Percentiles rank a stretch among this genome's conserved stretches.
Conservation (phyloP, 352 stramenopile species). For the Phytophthora lateralis region DNA sequence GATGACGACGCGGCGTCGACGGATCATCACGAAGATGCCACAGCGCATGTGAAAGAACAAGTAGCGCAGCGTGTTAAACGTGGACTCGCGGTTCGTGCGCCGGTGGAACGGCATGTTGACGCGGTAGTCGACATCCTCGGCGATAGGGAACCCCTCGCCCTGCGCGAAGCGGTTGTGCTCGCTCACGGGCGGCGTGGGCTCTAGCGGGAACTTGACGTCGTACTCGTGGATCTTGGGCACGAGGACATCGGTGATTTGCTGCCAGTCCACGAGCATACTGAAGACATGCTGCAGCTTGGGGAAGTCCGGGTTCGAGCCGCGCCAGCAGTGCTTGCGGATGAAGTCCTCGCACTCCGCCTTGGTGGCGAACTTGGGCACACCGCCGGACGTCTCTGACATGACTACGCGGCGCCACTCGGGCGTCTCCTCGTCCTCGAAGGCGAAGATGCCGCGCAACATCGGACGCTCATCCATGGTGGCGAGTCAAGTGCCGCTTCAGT, state of each 20-base stretch:
- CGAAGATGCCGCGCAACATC: constrained; percentile 84
- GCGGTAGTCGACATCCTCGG: constrained; percentile 72
- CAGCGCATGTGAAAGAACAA: constrained; percentile 99
- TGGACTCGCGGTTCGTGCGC: constrained; percentile 84
- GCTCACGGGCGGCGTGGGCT: constrained; percentile 42
- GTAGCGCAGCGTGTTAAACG: constrained; percentile 96
- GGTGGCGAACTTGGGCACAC: constrained; percentile 88
- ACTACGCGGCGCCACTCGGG: constrained; percentile 79
- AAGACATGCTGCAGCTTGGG: constrained; percentile 92
- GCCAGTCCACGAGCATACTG: constrained; percentile 92
- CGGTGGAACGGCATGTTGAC: constrained; percentile 95
- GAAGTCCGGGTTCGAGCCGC: constrained; percentile 91
- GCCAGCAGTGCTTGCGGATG: constrained; percentile 83
- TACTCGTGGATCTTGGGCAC: constrained; percentile 84
- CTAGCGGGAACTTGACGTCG: constrained; percentile 62
- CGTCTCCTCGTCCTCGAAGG: constrained; percentile 88
- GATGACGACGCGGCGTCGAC: constrained; percentile 93
- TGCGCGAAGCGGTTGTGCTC: constrained; percentile 71
- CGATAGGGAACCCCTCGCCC: constrained; percentile 53
- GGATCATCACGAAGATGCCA: constrained; percentile 99
- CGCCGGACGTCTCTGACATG: constrained; percentile 61
- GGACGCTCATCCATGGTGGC: constrained; percentile 52
- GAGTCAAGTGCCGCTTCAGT: background rate
- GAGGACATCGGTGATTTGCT: constrained; percentile 74
- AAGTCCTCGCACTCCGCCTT: constrained; percentile 91